These are phyloP conservation scores for Phlegmacium glaucopus DNA, from an alignment of 768 basidiomycete species.

Conservation along the genomic window DNA sequence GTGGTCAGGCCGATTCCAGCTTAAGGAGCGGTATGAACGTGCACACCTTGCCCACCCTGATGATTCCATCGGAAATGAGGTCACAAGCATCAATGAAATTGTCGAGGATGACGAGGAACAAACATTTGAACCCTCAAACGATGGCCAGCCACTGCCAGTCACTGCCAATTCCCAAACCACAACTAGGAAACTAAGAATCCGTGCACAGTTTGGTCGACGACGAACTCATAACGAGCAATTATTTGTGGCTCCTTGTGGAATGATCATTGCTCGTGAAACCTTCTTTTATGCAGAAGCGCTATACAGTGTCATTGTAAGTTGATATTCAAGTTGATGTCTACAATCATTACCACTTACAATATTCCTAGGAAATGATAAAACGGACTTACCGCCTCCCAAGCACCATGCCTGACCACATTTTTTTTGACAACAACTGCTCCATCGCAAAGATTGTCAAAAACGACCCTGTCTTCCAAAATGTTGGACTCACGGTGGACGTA, in stretches of 20 bases:
- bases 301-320: slow-evolving; percentile 16
- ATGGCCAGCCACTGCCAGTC: not conserved
- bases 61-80: not conserved
- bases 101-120: slow-evolving; percentile 1
- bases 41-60: slow-evolving; percentile 6
- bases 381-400: slow-evolving; percentile 7
- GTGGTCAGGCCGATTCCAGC: slow-evolving; percentile 7
- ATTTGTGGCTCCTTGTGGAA: slow-evolving; percentile 26
- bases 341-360: not conserved
- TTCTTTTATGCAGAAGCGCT: slow-evolving; percentile 22
- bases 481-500: not conserved
- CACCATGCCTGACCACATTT: slow-evolving; percentile 19
- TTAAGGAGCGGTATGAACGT: slow-evolving; percentile 1
- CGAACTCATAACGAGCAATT: slow-evolving; percentile 29
- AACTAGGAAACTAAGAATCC: slow-evolving; percentile 4
- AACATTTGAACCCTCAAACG: not conserved
- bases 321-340: slow-evolving; percentile 3
- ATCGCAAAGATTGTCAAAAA: slow-evolving; percentile 1
- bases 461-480: not conserved
- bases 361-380: slow-evolving; percentile 16
- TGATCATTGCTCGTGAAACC: slow-evolving; percentile 21
- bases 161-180: not conserved
- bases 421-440: slow-evolving; percentile 29
- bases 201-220: slow-evolving; percentile 20
- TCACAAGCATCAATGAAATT: not conserved